Conservation (phyloP, 1,284 basidiomycete species). For the Trichosporon sp. region DNA sequence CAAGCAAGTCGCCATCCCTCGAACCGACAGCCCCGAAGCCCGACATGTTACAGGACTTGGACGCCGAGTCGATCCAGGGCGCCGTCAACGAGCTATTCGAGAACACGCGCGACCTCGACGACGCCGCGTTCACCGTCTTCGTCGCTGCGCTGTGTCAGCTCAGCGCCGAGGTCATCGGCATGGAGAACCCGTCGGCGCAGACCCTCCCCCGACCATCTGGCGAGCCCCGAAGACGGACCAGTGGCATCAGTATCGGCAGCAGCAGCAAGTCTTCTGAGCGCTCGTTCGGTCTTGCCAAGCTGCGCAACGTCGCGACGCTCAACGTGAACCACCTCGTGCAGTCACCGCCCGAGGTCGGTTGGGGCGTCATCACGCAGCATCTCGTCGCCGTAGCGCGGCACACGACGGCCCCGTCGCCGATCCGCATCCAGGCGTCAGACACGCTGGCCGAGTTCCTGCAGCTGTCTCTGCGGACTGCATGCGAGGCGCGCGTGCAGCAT, state of each 20-base stretch:
- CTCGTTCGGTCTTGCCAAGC: constrained; percentile 78
- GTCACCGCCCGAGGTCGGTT: constrained; percentile 76
- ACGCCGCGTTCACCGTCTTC: constrained; percentile 78
- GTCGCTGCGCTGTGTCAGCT: constrained; percentile 78
- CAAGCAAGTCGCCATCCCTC: constrained; percentile 23
- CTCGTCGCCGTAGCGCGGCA: constrained; percentile 70
- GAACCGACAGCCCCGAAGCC: constrained; percentile 32
- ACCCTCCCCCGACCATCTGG: constrained; percentile 38
- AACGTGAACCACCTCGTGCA: constrained; percentile 85
- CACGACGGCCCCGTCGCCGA: constrained; percentile 68
- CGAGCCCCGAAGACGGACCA: constrained; percentile 67
- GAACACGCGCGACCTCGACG: constrained; percentile 76
- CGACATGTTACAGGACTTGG: constrained; percentile 63
- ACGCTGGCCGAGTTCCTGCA: constrained; percentile 79
- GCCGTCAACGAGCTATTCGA: constrained; percentile 82
- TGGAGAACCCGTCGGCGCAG: constrained; percentile 59
- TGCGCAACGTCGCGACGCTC: constrained; percentile 74
- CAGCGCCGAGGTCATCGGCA: constrained; percentile 84
- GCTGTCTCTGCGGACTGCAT: constrained; percentile 65
- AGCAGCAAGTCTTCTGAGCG: constrained; percentile 65
- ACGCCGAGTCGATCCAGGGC: constrained; percentile 69
- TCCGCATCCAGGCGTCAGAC: constrained; percentile 83
- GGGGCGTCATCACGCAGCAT: constrained; percentile 77
- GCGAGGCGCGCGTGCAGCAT: constrained; percentile 67
- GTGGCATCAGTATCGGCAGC: constrained; percentile 77